Percentiles rank a stretch among this genome's conserved stretches.
phyloP scores from a whole-genome alignment of 768 basidiomycete species.

The Jaapia argillacea region DNA sequence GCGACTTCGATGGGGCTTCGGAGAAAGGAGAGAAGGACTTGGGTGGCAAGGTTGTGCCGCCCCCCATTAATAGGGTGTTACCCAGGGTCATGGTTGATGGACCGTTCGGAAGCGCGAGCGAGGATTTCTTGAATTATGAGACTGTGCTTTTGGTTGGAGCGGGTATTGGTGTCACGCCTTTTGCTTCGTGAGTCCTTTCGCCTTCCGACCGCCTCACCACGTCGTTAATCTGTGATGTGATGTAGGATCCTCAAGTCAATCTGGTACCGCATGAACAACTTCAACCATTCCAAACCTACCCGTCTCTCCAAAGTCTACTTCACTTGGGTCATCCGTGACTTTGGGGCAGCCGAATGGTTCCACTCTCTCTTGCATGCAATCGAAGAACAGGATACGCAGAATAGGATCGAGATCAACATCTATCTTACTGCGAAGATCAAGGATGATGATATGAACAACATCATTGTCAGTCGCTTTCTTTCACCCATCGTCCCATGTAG shows the following conservation, averaged over 20 bases:
- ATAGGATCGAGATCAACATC: conserved; percentile 88
- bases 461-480: conserved; percentile 45
- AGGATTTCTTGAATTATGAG: conserved; percentile 88
- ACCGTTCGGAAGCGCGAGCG: conserved; percentile 87
- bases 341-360: conserved; percentile 88
- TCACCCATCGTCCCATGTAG: conserved; percentile 1
- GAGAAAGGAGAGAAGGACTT: conserved; percentile 33
- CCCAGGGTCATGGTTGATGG: conserved; percentile 96
- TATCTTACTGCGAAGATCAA: conserved; percentile 88
- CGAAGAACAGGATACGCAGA: conserved; percentile 83
- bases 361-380: conserved; percentile 88
- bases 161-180: conserved; percentile 95
- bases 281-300: conserved; percentile 64
- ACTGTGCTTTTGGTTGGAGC: conserved; percentile 84
- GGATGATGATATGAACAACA: conserved; percentile 91
- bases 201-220: neutral
- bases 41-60: conserved; percentile 55
- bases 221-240: neutral
- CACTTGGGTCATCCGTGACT: conserved; percentile 93
- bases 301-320: conserved; percentile 88
- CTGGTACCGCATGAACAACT: conserved; percentile 94
- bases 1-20: conserved; percentile 58
- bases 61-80: conserved; percentile 59
- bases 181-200: conserved; percentile 70
- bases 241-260: conserved; percentile 76